These are phyloP conservation scores for Coelastrella sp. DNA, from an alignment of 139 green algal species.

Conservation along the genomic window DNA sequence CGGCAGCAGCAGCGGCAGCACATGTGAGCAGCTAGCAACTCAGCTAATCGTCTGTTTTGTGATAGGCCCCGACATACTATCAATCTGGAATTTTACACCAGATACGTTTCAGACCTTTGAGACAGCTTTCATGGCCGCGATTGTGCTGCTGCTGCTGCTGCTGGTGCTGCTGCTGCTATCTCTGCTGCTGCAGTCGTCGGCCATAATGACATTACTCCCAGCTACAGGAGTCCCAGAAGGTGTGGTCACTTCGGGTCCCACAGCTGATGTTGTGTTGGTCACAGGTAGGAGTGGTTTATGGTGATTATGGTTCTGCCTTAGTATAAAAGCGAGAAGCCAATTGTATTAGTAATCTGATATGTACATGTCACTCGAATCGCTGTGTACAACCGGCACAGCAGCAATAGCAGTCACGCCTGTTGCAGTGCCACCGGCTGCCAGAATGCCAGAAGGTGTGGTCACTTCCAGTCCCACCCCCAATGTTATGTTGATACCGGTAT, in stretches of 20 bases:
- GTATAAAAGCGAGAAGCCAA: neutral
- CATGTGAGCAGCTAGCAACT: neutral
- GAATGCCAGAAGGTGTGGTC: no score
- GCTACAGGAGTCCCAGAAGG: neutral
- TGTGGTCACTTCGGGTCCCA: neutral
- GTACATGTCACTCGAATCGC: neutral
- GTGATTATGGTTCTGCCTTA: no score
- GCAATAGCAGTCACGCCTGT: neutral
- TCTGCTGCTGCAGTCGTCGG: neutral
- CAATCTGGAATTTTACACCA: neutral
- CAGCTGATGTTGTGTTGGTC: constrained; percentile 67
- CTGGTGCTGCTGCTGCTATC: neutral
- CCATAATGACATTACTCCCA: constrained; percentile 17
- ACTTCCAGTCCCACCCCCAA: no score
- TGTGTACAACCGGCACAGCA: no score
- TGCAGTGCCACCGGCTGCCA: no score
- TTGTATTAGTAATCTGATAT: neutral
- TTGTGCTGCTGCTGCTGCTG: neutral
- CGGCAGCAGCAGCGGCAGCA: neutral
- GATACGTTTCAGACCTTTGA: neutral
- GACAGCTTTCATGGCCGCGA: neutral
- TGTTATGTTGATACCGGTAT: no score
- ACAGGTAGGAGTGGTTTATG: no score
- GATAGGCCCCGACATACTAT: neutral
- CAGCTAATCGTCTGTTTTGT: neutral